Evolutionary conservation across 345 rosid species (phyloP).

Genomic region (Eucalyptus virginea): DNA sequence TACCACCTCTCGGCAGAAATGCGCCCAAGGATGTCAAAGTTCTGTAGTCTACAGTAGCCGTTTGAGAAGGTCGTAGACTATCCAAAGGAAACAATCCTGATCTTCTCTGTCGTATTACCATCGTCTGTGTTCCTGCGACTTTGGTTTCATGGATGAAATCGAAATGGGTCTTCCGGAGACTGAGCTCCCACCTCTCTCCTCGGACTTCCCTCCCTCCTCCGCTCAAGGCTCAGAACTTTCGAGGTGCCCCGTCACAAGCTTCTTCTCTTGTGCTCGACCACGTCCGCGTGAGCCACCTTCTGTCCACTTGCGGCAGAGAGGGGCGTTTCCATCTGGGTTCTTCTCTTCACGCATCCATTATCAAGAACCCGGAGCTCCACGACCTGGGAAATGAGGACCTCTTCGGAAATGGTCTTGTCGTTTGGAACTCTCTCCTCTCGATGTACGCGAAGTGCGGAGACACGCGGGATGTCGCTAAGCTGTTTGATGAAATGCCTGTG

Average conservation of each 20-base stretch:
- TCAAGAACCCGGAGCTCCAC: conserved; percentile 36
- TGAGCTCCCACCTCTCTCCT: conserved; percentile 28
- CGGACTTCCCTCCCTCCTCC: not conserved
- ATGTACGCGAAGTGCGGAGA: conserved; percentile 23
- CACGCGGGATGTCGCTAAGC: conserved; percentile 18
- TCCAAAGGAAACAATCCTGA: too few species aligned
- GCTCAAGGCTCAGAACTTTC: conserved; percentile 13
- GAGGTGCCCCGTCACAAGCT: conserved; percentile 15
- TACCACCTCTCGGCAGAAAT: not conserved
- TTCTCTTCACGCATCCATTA: conserved; percentile 64
- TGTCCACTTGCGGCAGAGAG: conserved; percentile 55
- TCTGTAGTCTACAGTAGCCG: not conserved
- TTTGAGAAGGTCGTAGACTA: accelerated
- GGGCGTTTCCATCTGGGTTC: conserved; percentile 55
- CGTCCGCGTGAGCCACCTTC: conserved; percentile 43
- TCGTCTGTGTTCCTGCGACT: not conserved
- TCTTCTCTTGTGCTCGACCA: conserved; percentile 29
- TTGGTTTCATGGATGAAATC: conserved; percentile 59
- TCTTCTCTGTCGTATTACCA: accelerated
- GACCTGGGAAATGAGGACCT: conserved; percentile 4
- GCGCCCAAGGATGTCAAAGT: not conserved
- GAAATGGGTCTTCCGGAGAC: conserved; percentile 53
- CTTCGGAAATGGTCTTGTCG: conserved; percentile 26
- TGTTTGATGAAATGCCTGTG: conserved; percentile 72
- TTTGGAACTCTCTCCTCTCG: conserved; percentile 70